Evolutionary conservation across 495 filamentous ascomycete genomes (phyloP).

Genomic region (Podospora comata): DNA sequence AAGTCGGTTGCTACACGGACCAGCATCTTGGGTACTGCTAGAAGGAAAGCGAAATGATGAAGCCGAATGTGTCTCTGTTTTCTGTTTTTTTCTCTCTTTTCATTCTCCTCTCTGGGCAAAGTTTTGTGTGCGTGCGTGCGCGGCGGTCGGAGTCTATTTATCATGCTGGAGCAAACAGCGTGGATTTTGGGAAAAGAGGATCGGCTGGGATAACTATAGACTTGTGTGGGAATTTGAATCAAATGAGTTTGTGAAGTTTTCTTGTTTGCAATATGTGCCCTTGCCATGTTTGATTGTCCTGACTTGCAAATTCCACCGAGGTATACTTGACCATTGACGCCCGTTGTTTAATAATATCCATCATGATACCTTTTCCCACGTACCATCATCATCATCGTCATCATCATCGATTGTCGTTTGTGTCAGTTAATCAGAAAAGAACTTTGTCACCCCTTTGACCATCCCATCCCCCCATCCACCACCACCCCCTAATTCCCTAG

Average conservation of each 20-base stretch:
- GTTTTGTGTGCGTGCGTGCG: neutral
- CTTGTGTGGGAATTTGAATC: neutral
- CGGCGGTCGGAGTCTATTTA: neutral
- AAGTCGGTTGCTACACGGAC: neutral
- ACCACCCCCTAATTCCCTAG: constrained; percentile 22
- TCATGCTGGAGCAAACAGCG: neutral
- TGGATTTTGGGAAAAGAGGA: neutral
- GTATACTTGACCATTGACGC: neutral
- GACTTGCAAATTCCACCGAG: neutral
- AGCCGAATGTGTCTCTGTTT: neutral
- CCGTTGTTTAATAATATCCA: no score
- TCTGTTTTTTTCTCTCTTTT: neutral
- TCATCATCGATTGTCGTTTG: neutral
- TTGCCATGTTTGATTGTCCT: neutral
- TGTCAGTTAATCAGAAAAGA: constrained; percentile 46
- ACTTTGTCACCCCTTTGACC: constrained; percentile 57
- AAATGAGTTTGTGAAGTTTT: neutral
- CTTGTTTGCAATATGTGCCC: neutral
- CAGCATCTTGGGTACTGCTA: neutral
- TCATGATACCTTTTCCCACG: neutral
- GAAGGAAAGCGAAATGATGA: neutral
- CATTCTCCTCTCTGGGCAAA: neutral
- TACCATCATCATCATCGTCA: neutral
- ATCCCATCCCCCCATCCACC: constrained; percentile 47
- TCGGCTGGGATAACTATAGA: constrained; percentile 19